Base-by-base conservation (phyloP, 2,329 filamentous ascomycete genomes). In the Fusarium pseudograminearum region DNA sequence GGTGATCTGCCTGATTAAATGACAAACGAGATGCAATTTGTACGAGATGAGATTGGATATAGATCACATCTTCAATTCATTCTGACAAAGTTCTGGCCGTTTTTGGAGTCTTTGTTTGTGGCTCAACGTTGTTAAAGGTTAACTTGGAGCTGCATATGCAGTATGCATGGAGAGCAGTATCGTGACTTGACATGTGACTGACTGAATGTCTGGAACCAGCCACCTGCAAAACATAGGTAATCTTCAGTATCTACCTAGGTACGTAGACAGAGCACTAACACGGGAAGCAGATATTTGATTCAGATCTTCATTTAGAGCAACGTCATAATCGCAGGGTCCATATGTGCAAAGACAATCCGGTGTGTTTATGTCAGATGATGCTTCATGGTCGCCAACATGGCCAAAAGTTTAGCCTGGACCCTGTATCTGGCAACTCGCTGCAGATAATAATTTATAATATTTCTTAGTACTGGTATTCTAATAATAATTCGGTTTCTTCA, bases 161-260 rank as follows among this genome's bases (percentile, higher is more conserved):
- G 40, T 24, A 45, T 40, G 42, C 24, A 31, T 38, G 24, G n/a
- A 34, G 33, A 30, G 20, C 24, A 46, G 47, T 55, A 55, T 58
- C 62, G 57, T 74, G 66, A 67, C 72, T 52, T 65, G 42, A 38
- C 73, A 74, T 73, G 71, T 75, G 73, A 75, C 70, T 50, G 42
- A 14, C 14, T 40, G 22, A 14, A 20, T 38, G 20, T 36, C 33
- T 40, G 54, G 51, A 47, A 40, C 30, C 41, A 41, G 34, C 50
- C 44, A 48, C 34, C 18, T 40, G 48, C 24, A 41, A 28, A 44
- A 26, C 41, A 45, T 47, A 10, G 26, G 26, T 28, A n/a, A 38
- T 33, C 15, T 36, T 45, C 8, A 61, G 18, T 11, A 46, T 14
- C n/a, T 11, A 46, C 9, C n/a, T 36, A 42, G 7, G 6, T 20